These are phyloP conservation scores for Xylaria sp. DNA, from an alignment of 2,329 filamentous ascomycete species.

Conservation along the genomic window DNA sequence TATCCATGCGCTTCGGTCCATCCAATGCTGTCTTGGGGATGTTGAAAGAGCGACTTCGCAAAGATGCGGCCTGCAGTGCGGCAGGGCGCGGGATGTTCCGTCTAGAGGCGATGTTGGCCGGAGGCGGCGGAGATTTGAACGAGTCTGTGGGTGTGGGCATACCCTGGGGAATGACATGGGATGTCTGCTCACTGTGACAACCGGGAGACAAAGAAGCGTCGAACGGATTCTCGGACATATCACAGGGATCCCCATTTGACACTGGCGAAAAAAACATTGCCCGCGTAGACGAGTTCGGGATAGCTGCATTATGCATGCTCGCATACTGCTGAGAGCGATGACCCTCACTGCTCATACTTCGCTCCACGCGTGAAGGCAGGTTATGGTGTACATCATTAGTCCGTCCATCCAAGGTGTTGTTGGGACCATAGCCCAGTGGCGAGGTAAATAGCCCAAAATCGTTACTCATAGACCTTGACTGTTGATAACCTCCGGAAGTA, in stretches of 20 bases:
- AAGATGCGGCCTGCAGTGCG: constrained; percentile 59
- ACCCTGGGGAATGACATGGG: constrained; percentile 36
- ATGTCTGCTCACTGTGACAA: constrained; percentile 35
- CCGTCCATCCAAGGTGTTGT: constrained; percentile 12
- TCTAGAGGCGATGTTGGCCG: constrained; percentile 65
- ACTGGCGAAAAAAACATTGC: constrained; percentile 42
- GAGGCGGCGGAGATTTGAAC: constrained; percentile 61
- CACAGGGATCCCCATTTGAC: constrained; percentile 35
- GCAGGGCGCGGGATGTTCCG: constrained; percentile 62
- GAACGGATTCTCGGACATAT: constrained; percentile 37
- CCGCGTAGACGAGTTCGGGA: constrained; percentile 37
- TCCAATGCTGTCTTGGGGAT: constrained; percentile 62
- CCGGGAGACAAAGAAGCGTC: constrained; percentile 34
- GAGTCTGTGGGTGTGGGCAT: constrained; percentile 50
- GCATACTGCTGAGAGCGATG: constrained; percentile 40
- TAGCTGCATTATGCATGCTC: constrained; percentile 35
- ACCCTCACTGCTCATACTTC: constrained; percentile 39
- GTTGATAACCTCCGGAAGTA: constrained; percentile 32
- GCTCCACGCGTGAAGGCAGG: constrained; percentile 43
- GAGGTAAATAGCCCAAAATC: constrained; percentile 38
- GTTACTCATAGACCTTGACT: constrained; percentile 37
- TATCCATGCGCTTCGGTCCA: constrained; percentile 57
- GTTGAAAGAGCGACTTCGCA: constrained; percentile 57
- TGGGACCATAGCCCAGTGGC: constrained; percentile 20
- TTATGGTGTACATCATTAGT: constrained; percentile 26